Evolutionary conservation across 345 rosid genomes (phyloP).

Genomic region (Citropsis articulata): DNA sequence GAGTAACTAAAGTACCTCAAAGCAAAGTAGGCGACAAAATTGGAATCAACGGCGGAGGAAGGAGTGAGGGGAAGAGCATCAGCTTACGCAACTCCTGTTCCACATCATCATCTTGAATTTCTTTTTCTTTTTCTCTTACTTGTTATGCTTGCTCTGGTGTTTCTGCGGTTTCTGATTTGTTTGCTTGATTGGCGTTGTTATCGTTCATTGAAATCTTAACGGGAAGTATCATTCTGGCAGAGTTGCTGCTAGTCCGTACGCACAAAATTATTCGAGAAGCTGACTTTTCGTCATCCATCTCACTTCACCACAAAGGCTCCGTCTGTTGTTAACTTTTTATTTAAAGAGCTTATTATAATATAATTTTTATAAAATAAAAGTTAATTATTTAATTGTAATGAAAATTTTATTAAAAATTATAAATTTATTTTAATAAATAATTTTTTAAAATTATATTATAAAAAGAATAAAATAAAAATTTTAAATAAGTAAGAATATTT

Average conservation of each 20-base stretch:
- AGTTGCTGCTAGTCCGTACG: not conserved
- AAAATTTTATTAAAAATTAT: too few species aligned
- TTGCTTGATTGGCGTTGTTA: constrained; percentile 10
- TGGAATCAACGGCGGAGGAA: constrained; percentile 68
- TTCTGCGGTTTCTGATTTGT: constrained; percentile 19
- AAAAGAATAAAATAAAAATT: too few species aligned
- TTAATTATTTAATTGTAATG: too few species aligned
- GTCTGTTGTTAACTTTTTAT: too few species aligned
- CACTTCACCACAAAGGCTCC: too few species aligned
- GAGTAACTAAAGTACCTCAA: too few species aligned
- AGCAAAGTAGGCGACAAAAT: constrained; percentile 69
- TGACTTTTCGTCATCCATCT: too few species aligned
- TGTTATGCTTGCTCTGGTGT: constrained; percentile 6
- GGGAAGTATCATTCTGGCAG: not conserved
- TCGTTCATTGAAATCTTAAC: constrained; percentile 21
- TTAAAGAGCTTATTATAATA: too few species aligned
- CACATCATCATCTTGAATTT: constrained; percentile 18
- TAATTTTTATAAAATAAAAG: too few species aligned
- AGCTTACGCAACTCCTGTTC: constrained; percentile 53
- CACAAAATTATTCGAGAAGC: not conserved
- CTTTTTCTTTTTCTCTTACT: not conserved
- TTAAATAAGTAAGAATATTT: too few species aligned
- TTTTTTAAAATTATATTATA: too few species aligned
- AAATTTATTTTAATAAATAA: too few species aligned
- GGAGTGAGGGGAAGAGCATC: constrained; percentile 65